Base-by-base conservation (phyloP, 2,329 filamentous ascomycete species). In the Akanthomyces lecanii region DNA sequence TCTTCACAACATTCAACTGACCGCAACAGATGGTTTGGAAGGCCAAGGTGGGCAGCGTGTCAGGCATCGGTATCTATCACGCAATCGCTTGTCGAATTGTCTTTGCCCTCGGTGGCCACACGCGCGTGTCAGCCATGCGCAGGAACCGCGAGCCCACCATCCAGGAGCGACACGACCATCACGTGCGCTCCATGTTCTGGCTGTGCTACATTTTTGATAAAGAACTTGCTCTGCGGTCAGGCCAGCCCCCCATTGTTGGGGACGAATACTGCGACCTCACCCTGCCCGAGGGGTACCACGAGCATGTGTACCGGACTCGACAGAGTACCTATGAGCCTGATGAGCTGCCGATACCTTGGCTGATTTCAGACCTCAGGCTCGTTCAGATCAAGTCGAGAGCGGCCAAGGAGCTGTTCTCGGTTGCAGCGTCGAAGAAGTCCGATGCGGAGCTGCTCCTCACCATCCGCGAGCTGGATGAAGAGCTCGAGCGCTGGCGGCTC, bases 381-480 rank as follows among this genome's bases (percentile, higher is more conserved):
- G 28, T 30, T 21, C 73, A 80, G 2, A 77, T 86, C 66, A 85
- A 85, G 66, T 79, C 82, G 0, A 81, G 79, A 40, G 75, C 78
- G 1, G 78, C 77, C 58, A 30, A 30, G 28, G 28, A 30, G 28
- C 28, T 30, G 4, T 30, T 30, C 28, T 30, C 28, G 28, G 28
- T 30, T 76, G 72, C 7, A 70, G 77, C 0, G 73, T 86, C 0
- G 85, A 85, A 75, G 12, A 85, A 84, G 64, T 77, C 80, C 0
- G 82, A 85, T 47, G 81, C 82, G 0, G 81, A 85, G 61, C 70
- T 86, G 0, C 72, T 86, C 2, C 76, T 78, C 11, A 78, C 81
- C 3, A 85, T 86, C 14, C 78, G 83, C 6, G 79, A 84, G 68
- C 72, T 86, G 0, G 84, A 86, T 63, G 80, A 83, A 25, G 81